phyloP scores from a whole-genome alignment of 2,329 filamentous ascomycete genomes.

The Zymoseptoria pseudotritici region DNA sequence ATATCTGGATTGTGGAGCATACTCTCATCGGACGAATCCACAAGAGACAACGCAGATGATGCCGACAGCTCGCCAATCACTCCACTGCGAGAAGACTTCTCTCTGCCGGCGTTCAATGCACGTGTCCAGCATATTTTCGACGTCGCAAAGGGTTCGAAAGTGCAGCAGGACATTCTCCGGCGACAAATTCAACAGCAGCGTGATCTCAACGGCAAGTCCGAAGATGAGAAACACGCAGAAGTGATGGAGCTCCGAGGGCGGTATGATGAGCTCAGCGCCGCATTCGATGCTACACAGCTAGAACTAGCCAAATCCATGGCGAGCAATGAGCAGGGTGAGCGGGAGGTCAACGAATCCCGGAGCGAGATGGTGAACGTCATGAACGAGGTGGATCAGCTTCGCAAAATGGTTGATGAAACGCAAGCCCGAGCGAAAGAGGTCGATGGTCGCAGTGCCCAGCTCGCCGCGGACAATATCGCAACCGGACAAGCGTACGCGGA shows the following conservation, averaged over 20 bases:
- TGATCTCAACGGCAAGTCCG: slow-evolving; percentile 82
- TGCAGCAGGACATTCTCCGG: slow-evolving; percentile 83
- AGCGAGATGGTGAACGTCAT: slow-evolving; percentile 38
- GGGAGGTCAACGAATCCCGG: slow-evolving; percentile 23
- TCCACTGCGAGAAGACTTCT: slow-evolving; percentile 48
- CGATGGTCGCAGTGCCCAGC: slow-evolving; percentile 26
- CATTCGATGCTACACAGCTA: slow-evolving; percentile 23
- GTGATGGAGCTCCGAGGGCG: slow-evolving; percentile 24
- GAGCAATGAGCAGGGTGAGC: slow-evolving; percentile 21
- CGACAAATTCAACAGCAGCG: slow-evolving; percentile 93
- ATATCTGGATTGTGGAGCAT: slow-evolving; percentile 48
- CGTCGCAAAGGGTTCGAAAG: slow-evolving; percentile 68
- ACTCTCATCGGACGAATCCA: slow-evolving; percentile 35
- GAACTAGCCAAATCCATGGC: slow-evolving; percentile 26
- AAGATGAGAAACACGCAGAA: slow-evolving; percentile 45
- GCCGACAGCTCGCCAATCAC: slow-evolving; percentile 32
- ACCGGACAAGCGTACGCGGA: slow-evolving; percentile 20
- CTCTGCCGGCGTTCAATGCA: slow-evolving; percentile 65
- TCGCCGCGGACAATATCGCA: slow-evolving; percentile 13
- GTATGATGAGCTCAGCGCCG: slow-evolving; percentile 21
- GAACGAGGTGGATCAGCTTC: slow-evolving; percentile 28
- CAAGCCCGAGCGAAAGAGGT: slow-evolving; percentile 29
- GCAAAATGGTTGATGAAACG: slow-evolving; percentile 23
- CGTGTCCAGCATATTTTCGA: slow-evolving; percentile 73
- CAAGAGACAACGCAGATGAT: slow-evolving; percentile 46